phyloP scores from a whole-genome alignment of 176 grass and related monocot species.

The Avena atlantica region DNA sequence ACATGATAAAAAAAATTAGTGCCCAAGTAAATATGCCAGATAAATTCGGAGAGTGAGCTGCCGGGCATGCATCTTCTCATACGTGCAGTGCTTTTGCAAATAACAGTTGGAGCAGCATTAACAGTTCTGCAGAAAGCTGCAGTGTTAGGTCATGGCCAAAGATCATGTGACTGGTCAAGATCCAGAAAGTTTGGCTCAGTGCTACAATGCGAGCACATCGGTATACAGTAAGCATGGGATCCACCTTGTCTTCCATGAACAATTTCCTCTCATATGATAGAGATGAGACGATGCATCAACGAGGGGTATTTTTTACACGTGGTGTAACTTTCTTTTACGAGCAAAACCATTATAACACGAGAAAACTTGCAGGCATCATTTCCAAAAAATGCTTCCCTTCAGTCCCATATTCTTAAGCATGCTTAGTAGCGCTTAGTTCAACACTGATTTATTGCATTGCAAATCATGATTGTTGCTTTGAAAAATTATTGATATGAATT shows the following conservation, averaged over 20 bases:
- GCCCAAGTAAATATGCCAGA: neutral
- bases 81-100: constrained; percentile 15
- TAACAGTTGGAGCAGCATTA: constrained; percentile 14
- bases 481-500: neutral
- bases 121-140: constrained; percentile 6
- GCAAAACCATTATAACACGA: neutral
- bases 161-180: neutral
- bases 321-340: neutral
- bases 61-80: neutral
- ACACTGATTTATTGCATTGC: neutral
- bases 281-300: neutral
- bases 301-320: neutral
- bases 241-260: neutral
- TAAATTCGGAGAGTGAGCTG: constrained; percentile 4
- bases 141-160: constrained; percentile 5
- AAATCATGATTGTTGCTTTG: neutral
- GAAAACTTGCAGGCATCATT: neutral
- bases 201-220: neutral
- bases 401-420: neutral
- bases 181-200: neutral
- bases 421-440: too few species aligned
- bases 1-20: neutral
- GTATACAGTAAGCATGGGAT: constrained; percentile 2
- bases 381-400: neutral
- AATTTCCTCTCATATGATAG: neutral